A percentile compares a stretch with the other conserved stretches of the same genome.
phyloP scores from a whole-genome alignment of 129 eudicot genomes.

The Arctium minus region DNA sequence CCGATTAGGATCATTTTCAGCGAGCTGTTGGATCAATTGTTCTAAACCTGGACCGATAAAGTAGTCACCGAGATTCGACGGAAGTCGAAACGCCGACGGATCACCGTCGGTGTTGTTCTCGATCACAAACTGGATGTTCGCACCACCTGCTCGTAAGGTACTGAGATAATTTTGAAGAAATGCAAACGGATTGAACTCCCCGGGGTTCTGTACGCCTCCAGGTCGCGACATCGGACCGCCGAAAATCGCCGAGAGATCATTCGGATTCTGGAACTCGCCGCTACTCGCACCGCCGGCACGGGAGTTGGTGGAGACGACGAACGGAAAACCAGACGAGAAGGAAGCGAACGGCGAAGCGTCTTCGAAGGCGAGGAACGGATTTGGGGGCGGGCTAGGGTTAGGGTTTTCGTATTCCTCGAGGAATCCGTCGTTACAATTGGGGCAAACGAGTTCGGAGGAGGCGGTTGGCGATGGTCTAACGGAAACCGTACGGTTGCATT shows the following conservation, averaged over 20 bases:
- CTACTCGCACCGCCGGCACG: constrained; percentile 22
- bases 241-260: constrained; percentile 33
- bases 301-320: constrained; percentile 41
- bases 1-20: constrained; percentile 90
- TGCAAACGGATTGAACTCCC: constrained; percentile 66
- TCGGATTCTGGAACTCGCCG: constrained; percentile 20
- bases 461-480: constrained; percentile 29
- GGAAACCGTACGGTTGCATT: constrained; percentile 67
- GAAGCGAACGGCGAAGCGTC: constrained; percentile 33
- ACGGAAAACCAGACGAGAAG: constrained; percentile 27
- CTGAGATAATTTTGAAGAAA: constrained; percentile 56
- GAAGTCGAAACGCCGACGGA: constrained; percentile 35
- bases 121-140: constrained; percentile 72
- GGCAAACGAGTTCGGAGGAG: constrained; percentile 64
- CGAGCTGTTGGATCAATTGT: constrained; percentile 79
- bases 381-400: constrained; percentile 40
- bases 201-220: constrained; percentile 15
- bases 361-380: constrained; percentile 32
- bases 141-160: constrained; percentile 58
- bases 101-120: constrained; percentile 33
- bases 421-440: constrained; percentile 72
- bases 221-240: constrained; percentile 33
- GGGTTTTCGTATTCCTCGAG: constrained; percentile 70
- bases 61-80: constrained; percentile 72
- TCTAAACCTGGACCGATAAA: constrained; percentile 84